Evolutionary conservation across 345 rosid species (phyloP).

Genomic region (Eucalyptus curtisii): DNA sequence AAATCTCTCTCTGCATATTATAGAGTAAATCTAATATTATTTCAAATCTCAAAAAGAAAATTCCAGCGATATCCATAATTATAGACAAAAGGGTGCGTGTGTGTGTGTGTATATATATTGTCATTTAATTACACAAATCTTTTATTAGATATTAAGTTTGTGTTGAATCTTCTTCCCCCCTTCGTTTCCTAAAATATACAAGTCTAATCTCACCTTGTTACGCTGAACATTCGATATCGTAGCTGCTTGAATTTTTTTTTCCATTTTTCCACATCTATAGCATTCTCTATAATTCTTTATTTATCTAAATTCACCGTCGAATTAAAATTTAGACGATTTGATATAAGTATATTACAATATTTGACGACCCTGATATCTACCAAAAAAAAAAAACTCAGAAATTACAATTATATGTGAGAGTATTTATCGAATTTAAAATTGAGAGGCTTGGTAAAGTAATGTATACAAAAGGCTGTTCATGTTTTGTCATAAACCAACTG

Average conservation of each 20-base stretch:
- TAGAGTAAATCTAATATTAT: not conserved
- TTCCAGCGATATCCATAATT: not conserved
- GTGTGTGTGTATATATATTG: rapidly evolving
- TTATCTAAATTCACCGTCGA: too few relatives aligned
- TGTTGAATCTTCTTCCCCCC: not conserved
- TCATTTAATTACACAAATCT: not conserved
- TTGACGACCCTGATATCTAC: too few relatives aligned
- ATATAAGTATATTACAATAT: too few relatives aligned
- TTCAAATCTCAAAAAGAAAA: not conserved
- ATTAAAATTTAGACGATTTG: too few relatives aligned
- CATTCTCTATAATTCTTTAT: not conserved
- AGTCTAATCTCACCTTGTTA: not conserved
- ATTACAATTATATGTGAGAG: too few relatives aligned
- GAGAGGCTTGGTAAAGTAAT: too few relatives aligned
- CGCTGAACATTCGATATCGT: not conserved
- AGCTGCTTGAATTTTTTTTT: not conserved
- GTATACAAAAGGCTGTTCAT: not conserved
- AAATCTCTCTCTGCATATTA: not conserved
- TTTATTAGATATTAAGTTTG: not conserved
- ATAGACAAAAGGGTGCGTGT: not conserved
- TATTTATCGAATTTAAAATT: too few relatives aligned
- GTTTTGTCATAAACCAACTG: too few relatives aligned
- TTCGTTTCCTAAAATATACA: not conserved
- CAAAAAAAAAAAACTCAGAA: not conserved
- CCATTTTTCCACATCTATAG: not conserved